These are phyloP conservation scores for Amanita molliuscula DNA, from an alignment of 768 basidiomycete genomes.

Conservation along the genomic window DNA sequence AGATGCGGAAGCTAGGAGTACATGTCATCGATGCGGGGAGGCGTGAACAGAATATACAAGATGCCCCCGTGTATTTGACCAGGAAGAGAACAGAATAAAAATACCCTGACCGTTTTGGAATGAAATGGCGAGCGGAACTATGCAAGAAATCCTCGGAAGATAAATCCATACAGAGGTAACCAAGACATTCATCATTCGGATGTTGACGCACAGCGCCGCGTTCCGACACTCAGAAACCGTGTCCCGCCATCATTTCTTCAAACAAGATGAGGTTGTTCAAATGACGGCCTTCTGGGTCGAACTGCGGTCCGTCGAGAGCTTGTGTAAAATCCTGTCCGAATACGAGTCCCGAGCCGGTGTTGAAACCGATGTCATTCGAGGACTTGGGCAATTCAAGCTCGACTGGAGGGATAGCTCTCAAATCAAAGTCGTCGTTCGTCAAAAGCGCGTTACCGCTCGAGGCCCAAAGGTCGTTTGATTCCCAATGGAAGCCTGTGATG, in stretches of 20 bases:
- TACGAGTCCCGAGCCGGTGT: constrained; percentile 17
- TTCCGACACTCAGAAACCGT: constrained; percentile 16
- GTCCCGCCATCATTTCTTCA: constrained; percentile 33
- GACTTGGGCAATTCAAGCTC: constrained; percentile 45
- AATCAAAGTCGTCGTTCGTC: constrained; percentile 54
- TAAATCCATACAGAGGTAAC: constrained; percentile 5
- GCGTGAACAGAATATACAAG: constrained; percentile 7
- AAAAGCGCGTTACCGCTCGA: constrained; percentile 25
- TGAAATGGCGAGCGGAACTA: background rate
- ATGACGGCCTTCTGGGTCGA: constrained; percentile 12
- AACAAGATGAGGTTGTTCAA: constrained; percentile 20
- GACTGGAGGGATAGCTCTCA: constrained; percentile 54
- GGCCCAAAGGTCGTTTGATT: constrained; percentile 20
- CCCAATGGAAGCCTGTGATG: constrained; percentile 28
- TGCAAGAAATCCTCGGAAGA: background rate
- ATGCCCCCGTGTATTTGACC: background rate
- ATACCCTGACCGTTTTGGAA: constrained; percentile 3
- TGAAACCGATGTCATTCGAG: constrained; percentile 17
- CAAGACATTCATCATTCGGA: background rate
- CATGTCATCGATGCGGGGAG: background rate
- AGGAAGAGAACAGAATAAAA: constrained; percentile 5
- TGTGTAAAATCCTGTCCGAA: constrained; percentile 23
- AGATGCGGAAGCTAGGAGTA: constrained; percentile 6
- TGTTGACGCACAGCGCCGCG: constrained; percentile 7
- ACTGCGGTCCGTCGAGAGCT: constrained; percentile 17